Evolutionary conservation across 2,329 filamentous ascomycete species (phyloP).

Genomic region (Leptographium flavum): DNA sequence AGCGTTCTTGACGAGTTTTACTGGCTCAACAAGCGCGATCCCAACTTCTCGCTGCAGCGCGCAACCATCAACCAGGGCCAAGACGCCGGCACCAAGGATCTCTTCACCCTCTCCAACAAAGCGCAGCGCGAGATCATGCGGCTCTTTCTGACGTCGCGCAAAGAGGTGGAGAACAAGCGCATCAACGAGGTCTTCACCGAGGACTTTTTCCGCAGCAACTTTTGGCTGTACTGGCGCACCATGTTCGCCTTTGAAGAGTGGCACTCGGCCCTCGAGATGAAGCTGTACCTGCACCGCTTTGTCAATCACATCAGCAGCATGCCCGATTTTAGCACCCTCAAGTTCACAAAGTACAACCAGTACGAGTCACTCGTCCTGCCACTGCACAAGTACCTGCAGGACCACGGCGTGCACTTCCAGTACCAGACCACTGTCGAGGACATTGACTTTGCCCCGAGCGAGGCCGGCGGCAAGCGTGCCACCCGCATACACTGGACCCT

Average conservation of each 20-base stretch:
- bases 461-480: conserved; percentile 10
- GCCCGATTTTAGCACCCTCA: conserved; percentile 18
- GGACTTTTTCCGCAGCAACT: conserved; percentile 21
- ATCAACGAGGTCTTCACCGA: conserved; percentile 16
- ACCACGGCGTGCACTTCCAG: conserved; percentile 17
- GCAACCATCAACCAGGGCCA: conserved; percentile 16
- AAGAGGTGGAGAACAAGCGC: conserved; percentile 15
- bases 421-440: conserved; percentile 13
- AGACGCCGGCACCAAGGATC: conserved; percentile 13
- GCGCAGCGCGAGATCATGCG: conserved; percentile 18
- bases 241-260: conserved; percentile 22
- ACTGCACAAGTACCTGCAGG: conserved; percentile 16
- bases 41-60: conserved; percentile 15
- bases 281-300: conserved; percentile 21
- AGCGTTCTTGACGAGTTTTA: conserved; percentile 19
- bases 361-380: conserved; percentile 21
- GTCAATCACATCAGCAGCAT: conserved; percentile 15
- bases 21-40: conserved; percentile 17
- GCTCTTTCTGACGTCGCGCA: conserved; percentile 16
- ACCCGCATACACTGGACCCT: conserved; percentile 13
- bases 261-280: conserved; percentile 22
- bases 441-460: conserved; percentile 11
- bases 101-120: conserved; percentile 16
- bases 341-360: conserved; percentile 21
- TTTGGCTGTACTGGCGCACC: conserved; percentile 22